Percentiles rank a stretch among this genome's conserved stretches.
Evolutionary conservation across 192 early-diverging fungal species (phyloP).

Genomic region (Entrophospora sp.): DNA sequence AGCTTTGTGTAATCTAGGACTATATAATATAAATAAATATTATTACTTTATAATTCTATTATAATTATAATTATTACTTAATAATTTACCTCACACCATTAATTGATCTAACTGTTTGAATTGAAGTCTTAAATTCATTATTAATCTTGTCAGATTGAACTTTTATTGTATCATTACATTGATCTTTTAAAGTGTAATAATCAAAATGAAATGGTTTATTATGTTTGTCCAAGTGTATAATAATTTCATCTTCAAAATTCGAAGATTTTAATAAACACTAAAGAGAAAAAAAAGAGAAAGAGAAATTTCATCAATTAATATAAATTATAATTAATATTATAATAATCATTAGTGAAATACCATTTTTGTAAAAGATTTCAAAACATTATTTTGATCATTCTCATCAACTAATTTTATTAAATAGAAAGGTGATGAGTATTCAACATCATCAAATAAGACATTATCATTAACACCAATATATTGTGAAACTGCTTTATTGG

Average conservation of each 20-base stretch:
- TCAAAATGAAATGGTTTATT: slow-evolving; percentile 16
- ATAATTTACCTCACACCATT: slow-evolving; percentile 1
- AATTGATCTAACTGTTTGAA: slow-evolving; percentile 9
- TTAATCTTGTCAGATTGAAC: too few relatives aligned
- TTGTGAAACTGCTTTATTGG: background rate
- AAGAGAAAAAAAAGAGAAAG: background rate
- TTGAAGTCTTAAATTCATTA: slow-evolving; percentile 8
- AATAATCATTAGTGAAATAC: too few relatives aligned
- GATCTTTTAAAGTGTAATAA: slow-evolving; percentile 9
- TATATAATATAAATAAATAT: background rate
- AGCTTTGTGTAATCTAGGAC: slow-evolving; percentile 14
- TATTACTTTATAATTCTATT: too few relatives aligned
- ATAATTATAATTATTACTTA: background rate
- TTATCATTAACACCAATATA: background rate
- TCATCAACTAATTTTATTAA: slow-evolving; percentile 16
- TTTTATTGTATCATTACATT: background rate
- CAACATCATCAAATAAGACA: background rate
- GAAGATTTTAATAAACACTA: slow-evolving; percentile 17
- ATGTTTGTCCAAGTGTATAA: slow-evolving; percentile 13
- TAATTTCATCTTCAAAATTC: slow-evolving; percentile 20
- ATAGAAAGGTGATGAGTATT: background rate
- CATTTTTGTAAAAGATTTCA: slow-evolving; percentile 14
- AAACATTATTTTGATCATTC: background rate
- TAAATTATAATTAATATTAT: too few relatives aligned
- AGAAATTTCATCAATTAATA: too few relatives aligned